These are phyloP conservation scores for Clohesyomyces aquaticus DNA, from an alignment of 495 filamentous ascomycete genomes.

Conservation along the genomic window DNA sequence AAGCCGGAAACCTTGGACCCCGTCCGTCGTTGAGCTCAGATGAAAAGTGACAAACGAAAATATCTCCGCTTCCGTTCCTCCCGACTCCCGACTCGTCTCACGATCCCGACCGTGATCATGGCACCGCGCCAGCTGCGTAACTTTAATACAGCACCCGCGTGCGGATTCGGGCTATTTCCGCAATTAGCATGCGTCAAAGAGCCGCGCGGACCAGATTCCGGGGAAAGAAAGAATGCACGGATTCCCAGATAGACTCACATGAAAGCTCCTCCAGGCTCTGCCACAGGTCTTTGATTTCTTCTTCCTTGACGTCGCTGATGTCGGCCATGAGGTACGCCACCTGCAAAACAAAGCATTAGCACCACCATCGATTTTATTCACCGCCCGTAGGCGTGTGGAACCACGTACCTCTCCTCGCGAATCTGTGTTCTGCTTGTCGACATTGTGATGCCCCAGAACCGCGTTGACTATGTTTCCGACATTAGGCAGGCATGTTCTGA, in stretches of 20 bases:
- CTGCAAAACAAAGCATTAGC: slow-evolving; percentile 35
- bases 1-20: too few species aligned
- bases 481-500: too few species aligned
- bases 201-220: neutral
- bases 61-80: neutral
- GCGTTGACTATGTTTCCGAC: slow-evolving; percentile 76
- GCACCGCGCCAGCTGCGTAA: neutral
- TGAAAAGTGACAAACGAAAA: neutral
- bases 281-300: slow-evolving; percentile 82
- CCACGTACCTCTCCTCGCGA: slow-evolving; percentile 71
- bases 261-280: slow-evolving; percentile 77
- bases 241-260: slow-evolving; percentile 60
- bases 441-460: slow-evolving; percentile 91
- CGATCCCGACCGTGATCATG: slow-evolving; percentile 1
- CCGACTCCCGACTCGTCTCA: too few species aligned
- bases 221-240: too few species aligned
- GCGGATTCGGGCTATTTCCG: slow-evolving; percentile 61
- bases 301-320: slow-evolving; percentile 78
- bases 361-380: slow-evolving; percentile 34
- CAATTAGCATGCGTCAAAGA: slow-evolving; percentile 19
- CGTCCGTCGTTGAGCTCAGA: slow-evolving; percentile 18
- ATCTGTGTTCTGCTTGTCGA: slow-evolving; percentile 97
- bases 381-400: neutral
- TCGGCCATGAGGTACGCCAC: slow-evolving; percentile 98
- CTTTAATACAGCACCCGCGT: slow-evolving; percentile 83